Evolutionary conservation across 768 basidiomycete species (phyloP).

Genomic region (Calocybe indica): DNA sequence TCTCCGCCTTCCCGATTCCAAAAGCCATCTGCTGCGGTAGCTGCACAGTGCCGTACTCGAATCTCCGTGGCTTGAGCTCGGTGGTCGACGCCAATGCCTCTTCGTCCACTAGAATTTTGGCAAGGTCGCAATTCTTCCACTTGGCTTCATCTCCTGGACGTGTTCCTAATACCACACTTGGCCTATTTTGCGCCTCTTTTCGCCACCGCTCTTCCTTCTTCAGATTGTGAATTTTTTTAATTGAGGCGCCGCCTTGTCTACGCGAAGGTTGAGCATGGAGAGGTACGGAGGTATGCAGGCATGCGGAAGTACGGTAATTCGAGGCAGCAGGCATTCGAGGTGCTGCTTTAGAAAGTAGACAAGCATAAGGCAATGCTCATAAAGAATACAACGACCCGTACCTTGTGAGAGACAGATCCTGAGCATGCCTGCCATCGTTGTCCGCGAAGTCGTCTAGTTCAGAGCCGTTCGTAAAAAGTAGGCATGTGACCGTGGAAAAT

Average conservation of each 20-base stretch:
- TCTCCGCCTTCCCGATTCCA: conserved; percentile 57
- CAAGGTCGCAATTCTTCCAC: conserved; percentile 67
- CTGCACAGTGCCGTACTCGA: conserved; percentile 31
- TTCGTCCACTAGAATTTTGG: conserved; percentile 53
- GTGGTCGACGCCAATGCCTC: conserved; percentile 31
- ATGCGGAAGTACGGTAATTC: conserved; percentile 18
- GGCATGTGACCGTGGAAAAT: conserved; percentile 35
- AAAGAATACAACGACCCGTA: neutral
- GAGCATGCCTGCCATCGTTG: conserved; percentile 16
- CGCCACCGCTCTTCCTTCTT: conserved; percentile 38
- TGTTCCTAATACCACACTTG: conserved; percentile 74
- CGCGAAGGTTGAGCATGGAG: conserved; percentile 19
- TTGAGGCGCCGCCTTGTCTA: no score
- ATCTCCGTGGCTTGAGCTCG: conserved; percentile 16
- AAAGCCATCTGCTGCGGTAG: conserved; percentile 55
- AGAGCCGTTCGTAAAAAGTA: conserved; percentile 2
- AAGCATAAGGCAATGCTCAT: neutral
- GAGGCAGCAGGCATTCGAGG: conserved; percentile 23
- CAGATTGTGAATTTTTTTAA: conserved; percentile 34
- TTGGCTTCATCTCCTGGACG: conserved; percentile 55
- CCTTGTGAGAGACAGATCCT: conserved; percentile 22
- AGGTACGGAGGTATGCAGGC: conserved; percentile 45
- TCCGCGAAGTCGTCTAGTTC: neutral
- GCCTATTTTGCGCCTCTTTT: conserved; percentile 31
- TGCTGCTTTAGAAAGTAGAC: conserved; percentile 28